Evolutionary conservation across 176 grass and related monocot species (phyloP).

Genomic region (Bonia amplexicaulis): DNA sequence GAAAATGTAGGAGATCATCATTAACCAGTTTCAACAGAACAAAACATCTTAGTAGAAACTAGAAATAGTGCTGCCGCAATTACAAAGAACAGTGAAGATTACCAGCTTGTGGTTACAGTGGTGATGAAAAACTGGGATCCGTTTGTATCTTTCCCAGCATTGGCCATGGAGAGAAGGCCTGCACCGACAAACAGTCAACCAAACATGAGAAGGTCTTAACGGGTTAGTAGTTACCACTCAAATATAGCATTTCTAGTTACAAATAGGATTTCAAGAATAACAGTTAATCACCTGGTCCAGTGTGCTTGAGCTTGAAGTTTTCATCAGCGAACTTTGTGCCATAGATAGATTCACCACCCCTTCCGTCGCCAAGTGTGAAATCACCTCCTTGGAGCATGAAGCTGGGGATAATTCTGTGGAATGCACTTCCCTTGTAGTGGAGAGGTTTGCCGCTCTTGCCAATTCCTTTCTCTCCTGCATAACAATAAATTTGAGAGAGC

Average conservation of each 20-base stretch:
- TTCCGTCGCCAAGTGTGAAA: constrained; percentile 92
- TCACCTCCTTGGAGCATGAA: constrained; percentile 99
- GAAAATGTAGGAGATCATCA: neutral
- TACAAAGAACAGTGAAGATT: neutral
- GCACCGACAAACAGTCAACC: neutral
- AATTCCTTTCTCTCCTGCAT: constrained; percentile 83
- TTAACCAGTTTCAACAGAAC: neutral
- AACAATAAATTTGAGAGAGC: neutral
- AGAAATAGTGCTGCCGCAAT: neutral
- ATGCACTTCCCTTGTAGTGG: constrained; percentile 87
- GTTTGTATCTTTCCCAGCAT: constrained; percentile 78
- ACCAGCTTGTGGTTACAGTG: constrained; percentile 95
- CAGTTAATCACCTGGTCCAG: constrained; percentile 65
- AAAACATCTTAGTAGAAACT: neutral
- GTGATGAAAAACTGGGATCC: constrained; percentile 99
- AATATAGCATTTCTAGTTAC: neutral
- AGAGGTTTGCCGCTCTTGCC: constrained; percentile 87
- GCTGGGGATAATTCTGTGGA: constrained; percentile 96
- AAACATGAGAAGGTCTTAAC: neutral
- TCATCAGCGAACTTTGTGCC: constrained; percentile 84
- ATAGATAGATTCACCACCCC: constrained; percentile 95
- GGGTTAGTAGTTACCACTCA: neutral
- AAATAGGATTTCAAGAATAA: neutral
- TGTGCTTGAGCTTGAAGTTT: constrained; percentile 99
- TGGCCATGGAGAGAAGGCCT: constrained; percentile 95